Evolutionary conservation across 352 stramenopile species (phyloP).

Genomic region (Plasmopara muralis): DNA sequence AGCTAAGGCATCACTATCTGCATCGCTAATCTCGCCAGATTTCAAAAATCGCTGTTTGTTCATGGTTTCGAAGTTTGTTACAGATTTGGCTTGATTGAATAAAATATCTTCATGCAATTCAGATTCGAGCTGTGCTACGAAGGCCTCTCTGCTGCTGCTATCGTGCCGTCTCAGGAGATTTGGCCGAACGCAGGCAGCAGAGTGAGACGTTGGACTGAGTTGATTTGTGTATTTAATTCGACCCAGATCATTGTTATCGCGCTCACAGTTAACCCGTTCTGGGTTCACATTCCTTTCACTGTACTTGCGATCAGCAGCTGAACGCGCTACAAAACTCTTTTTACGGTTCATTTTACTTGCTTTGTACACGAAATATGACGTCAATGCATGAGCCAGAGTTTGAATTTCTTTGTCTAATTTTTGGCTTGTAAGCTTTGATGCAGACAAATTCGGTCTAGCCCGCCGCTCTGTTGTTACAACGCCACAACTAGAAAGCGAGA

Average conservation of each 20-base stretch:
- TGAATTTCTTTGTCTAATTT: conserved; percentile 8
- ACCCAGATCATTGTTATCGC: conserved; percentile 4
- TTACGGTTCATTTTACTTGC: conserved; percentile 15
- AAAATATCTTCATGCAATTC: conserved; percentile 19
- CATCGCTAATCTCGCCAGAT: conserved; percentile 14
- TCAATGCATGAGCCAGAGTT: conserved; percentile 13
- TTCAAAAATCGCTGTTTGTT: conserved; percentile 2
- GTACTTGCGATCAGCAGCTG: conserved; percentile 16
- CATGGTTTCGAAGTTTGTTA: background rate
- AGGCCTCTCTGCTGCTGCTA: conserved; percentile 15
- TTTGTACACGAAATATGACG: conserved; percentile 23
- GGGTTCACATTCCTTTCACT: conserved; percentile 7
- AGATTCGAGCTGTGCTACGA: conserved; percentile 21
- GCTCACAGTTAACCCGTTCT: conserved; percentile 3
- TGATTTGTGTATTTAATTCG: too few relatives aligned
- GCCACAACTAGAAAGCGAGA: conserved; percentile 1
- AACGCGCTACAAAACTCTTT: conserved; percentile 13
- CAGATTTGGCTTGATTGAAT: conserved; percentile 5
- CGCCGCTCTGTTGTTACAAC: conserved; percentile 1
- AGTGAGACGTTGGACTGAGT: background rate
- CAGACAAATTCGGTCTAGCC: conserved; percentile 1
- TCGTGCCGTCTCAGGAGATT: background rate
- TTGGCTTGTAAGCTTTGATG: conserved; percentile 4
- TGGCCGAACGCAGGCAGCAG: conserved; percentile 7
- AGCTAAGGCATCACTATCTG: conserved; percentile 31